Base-by-base conservation (phyloP, 2,329 filamentous ascomycete species). In the Aureobasidium subglaciale region DNA sequence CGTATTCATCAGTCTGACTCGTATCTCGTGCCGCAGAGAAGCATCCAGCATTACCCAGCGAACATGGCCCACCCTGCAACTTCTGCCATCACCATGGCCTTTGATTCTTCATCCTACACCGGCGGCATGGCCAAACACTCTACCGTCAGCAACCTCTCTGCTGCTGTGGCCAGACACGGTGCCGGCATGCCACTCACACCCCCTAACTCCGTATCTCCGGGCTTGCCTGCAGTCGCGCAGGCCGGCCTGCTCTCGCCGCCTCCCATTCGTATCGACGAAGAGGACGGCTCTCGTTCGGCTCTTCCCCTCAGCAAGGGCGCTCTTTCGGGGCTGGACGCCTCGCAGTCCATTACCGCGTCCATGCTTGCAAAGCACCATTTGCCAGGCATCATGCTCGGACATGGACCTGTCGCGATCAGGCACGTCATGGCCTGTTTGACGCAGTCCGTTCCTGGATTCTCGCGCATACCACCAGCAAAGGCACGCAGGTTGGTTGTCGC, bases 341-440 rank as follows among this genome's bases (percentile, higher is more conserved):
- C 86, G 27, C 90, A 89, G 62, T 82, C 85, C 65, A 96, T 99
- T 70, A 95, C 90, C 45, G 85, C 90, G 37, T 75, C 78, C 66
- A 83, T 96, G 77, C 80, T 99, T 62, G 90, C 92, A 64, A 93
- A 88, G 72, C 83, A 92, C 70, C 87, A 97, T 70, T 81, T 99
- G 58, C 91, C 92, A 2, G 87, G 88, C 64, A 95, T 97, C 70
- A 79, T 99, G 67, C 79, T 96, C 59, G 84, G 85, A 68, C 87
- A 96, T 67, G 93, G 92, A 22, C 91, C 93, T 48, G 75, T 96
- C 71, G 90, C 93, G 52, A 96, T 99, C 70, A 88, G 92, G 64
- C 88, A 96, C 73, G 86, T 99, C 68, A 96, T 95, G 82, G 89
- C 89, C 61, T 92, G 95, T 72, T 79, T 99, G 66, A 96, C 90